Evolutionary conservation across 2,329 filamentous ascomycete species (phyloP), one percentile per base, ranked within the genome.

Genomic region (Epicoccum sorghinum): DNA sequence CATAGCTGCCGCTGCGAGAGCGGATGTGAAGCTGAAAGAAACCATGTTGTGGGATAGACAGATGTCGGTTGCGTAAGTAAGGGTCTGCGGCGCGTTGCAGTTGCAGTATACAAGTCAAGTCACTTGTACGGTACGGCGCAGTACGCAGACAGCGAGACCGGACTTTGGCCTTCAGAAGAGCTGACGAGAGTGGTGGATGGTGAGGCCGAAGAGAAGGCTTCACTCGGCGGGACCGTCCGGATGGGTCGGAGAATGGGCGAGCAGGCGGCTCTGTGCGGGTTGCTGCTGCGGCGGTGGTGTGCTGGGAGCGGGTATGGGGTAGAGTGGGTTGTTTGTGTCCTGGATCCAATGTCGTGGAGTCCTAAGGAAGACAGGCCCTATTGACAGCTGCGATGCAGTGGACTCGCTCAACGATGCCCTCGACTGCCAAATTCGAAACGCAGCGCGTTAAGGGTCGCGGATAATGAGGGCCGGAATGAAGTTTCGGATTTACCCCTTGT

Each of bases 371-470:
- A 48, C 41, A 54, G 59, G 45, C 51, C 43, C 48, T 25, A 54
- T 43, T 55, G 61, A 54, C 58, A 56, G 57, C 44, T 48, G 48
- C 52, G 60, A 63, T 45, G 62, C 54, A 55, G 63, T 66, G 62
- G 66, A 67, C 67, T 72, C 70, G 70, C 58, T 70, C 68, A 69
- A 57, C 70, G 70, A 73, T 62, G 66, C 56, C 66, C 60, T 65
- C 59, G 55, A 62, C 54, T 62, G 64, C 53, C 43, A 27, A 60
- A 55, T 65, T 66, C 67, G 72, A 74, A 75, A 75, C 72, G 61
- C 69, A 62, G 64, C 59, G 71, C 59, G 72, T 72, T 68, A 69
- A 18, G 70, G 68, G 56, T 62, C 52, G 60, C 47, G 64, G 53
- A 55, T 52, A 61, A 44, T 41, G 50, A 58, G 64, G 61, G 62